Evolutionary conservation across 306 rosid species (phyloP).

Genomic region (Quercus bicolor): DNA sequence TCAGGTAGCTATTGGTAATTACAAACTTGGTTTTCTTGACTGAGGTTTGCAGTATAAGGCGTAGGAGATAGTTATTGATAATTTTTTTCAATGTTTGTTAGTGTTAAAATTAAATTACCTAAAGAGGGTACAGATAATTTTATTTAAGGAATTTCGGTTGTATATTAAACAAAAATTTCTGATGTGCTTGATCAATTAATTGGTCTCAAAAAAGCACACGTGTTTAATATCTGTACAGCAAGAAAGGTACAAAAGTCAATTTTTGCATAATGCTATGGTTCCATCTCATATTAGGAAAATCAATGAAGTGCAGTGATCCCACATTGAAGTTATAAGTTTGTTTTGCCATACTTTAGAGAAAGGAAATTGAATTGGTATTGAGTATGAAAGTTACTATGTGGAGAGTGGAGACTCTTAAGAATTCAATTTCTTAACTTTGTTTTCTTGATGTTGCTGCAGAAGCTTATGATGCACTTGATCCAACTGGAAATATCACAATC

Average conservation of each 20-base stretch:
- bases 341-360: neutral
- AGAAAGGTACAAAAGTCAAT: neutral
- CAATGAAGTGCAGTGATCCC: neutral
- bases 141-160: no score
- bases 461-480: slow-evolving; percentile 89
- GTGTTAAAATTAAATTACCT: no score
- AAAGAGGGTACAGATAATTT: no score
- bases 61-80: neutral
- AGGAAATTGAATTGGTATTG: neutral
- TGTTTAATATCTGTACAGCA: neutral
- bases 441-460: slow-evolving; percentile 41
- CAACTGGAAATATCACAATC: slow-evolving; percentile 85
- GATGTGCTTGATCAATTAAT: neutral
- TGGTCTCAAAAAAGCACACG: neutral
- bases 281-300: neutral
- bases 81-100: no score
- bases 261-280: neutral
- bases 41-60: neutral
- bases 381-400: neutral
- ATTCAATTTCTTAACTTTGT: slow-evolving; percentile 10
- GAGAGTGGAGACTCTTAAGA: neutral
- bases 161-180: neutral
- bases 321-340: neutral
- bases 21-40: neutral
- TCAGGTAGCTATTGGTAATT: neutral